These are phyloP conservation scores for Mrakia blollopis DNA, from an alignment of 768 basidiomycete genomes.

Conservation along the genomic window DNA sequence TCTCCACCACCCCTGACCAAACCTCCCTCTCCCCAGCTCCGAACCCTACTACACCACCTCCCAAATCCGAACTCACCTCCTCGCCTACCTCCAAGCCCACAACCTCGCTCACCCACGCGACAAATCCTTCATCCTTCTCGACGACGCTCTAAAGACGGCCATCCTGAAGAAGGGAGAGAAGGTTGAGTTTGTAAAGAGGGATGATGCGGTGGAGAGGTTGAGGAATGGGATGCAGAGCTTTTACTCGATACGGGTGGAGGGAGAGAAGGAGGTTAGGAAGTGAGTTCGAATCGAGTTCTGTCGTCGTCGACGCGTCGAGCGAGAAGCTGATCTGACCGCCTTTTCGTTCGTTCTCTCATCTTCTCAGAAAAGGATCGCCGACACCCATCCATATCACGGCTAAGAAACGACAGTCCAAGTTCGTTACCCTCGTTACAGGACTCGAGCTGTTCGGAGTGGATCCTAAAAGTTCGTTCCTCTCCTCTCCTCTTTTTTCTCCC, in stretches of 20 bases:
- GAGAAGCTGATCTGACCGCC: no score
- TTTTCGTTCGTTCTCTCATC: neutral
- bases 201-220: conserved; percentile 57
- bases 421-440: conserved; percentile 67
- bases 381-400: conserved; percentile 63
- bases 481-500: neutral
- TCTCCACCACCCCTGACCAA: neutral
- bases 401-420: conserved; percentile 74
- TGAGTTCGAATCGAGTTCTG: no score
- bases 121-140: conserved; percentile 66
- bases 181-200: conserved; percentile 46
- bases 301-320: no score
- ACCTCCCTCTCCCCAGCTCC: conserved; percentile 37
- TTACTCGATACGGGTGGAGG: conserved; percentile 51
- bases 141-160: conserved; percentile 42
- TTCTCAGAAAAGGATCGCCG: conserved; percentile 67
- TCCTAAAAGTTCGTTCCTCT: conserved; percentile 63
- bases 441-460: conserved; percentile 71
- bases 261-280: conserved; percentile 59
- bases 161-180: conserved; percentile 44
- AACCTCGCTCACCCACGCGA: conserved; percentile 62
- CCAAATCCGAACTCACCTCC: conserved; percentile 54
- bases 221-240: conserved; percentile 54
- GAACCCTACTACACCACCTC: conserved; percentile 56
- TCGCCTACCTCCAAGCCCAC: conserved; percentile 59